phyloP scores from a whole-genome alignment of 306 rosid species.

The Rosa chinensis region DNA sequence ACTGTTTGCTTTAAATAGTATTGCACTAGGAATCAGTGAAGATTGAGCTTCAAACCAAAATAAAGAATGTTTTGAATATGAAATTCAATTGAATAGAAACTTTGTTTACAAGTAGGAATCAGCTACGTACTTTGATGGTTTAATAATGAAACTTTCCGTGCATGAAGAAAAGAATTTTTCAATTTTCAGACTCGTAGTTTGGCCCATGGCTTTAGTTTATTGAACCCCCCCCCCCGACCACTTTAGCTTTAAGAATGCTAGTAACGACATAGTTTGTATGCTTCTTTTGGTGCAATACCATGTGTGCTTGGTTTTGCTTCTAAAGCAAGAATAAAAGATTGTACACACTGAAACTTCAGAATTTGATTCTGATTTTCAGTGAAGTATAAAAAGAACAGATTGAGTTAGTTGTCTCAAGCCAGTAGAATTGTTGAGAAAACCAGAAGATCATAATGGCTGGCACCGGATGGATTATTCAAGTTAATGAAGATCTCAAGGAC shows the following conservation, averaged over 20 bases:
- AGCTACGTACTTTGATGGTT: too few species aligned
- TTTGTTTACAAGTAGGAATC: background rate
- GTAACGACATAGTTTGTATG: background rate
- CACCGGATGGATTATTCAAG: background rate
- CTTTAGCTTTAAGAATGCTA: background rate
- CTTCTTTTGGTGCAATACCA: background rate
- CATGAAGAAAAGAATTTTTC: background rate
- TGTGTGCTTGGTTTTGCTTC: background rate
- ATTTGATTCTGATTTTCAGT: background rate
- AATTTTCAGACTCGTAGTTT: background rate
- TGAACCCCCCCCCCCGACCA: too few species aligned
- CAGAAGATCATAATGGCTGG: background rate
- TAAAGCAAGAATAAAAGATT: background rate
- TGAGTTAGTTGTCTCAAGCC: background rate
- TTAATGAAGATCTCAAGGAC: constrained; percentile 15
- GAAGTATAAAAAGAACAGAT: background rate
- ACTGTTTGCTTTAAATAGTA: too few species aligned
- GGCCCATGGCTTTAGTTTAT: too few species aligned
- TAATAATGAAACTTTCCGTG: too few species aligned
- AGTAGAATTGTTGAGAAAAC: background rate
- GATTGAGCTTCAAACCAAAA: too few species aligned
- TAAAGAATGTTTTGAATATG: too few species aligned
- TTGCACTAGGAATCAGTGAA: too few species aligned
- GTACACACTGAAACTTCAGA: background rate
- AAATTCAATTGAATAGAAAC: too few species aligned